Base-by-base conservation (phyloP, 345 rosid genomes). In the Rhizophora mangle region DNA sequence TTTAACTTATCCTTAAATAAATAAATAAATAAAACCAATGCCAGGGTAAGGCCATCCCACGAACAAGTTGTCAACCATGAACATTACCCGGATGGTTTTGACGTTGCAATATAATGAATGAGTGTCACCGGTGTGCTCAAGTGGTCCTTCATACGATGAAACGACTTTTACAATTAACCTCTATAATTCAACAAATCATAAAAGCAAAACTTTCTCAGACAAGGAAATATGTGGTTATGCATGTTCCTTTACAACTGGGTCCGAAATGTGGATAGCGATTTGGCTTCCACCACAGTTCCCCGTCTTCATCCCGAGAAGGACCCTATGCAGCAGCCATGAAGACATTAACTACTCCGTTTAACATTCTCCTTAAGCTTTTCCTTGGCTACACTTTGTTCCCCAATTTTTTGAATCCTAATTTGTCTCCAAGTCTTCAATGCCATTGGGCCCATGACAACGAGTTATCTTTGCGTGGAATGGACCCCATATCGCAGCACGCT, bases 371-470 rank as follows among this genome's bases (percentile, higher is more conserved):
- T 13, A 0, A 49, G 8, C 36, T 9, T 73, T 73, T 73, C 13
- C 57, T 3, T 34, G 43, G 6, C 29, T n/a, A n/a, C 16, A 0
- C 56, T 46, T 30, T 54, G 68, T 59, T 60, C 75, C 65, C 73
- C 65, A 11, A 5, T 15, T 43, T 46, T 8, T 73, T 70, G 83
- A 80, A 63, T 15, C 71, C 73, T 70, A 67, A 37, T 62, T 70
- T 70, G 78, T 73, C 74, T 30, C 19, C 39, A 10, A 24, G 18
- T 24, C 20, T 43, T 43, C 15, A 43, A 43, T 39, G 49, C 49
- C 18, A 43, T 56, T 9, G 58, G 49, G 9, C 9, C 55, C 2
- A 51, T 8, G 31, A 49, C 10, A 6, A 15, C 15, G 39, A 22
- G 39, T 13, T 0, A 0, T 15, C 19, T 5, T 10, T n/a, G 3